phyloP scores from a whole-genome alignment of 805 yeast species.

The Vanderwaltozyma tropicalis region DNA sequence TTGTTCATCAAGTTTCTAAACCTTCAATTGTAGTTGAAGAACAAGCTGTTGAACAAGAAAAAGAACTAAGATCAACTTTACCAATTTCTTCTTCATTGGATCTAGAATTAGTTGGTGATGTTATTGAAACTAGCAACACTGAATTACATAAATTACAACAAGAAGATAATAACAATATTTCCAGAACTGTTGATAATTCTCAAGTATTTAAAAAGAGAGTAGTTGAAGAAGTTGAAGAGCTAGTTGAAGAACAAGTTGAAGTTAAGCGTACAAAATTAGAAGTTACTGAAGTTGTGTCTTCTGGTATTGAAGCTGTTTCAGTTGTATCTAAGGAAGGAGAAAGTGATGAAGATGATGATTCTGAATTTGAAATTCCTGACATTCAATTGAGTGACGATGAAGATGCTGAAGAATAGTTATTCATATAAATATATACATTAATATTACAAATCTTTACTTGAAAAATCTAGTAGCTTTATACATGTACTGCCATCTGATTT shows the following conservation, averaged over 20 bases:
- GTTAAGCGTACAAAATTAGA: constrained; percentile 4
- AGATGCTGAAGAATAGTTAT: constrained; percentile 5
- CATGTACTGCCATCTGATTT: constrained; percentile 3
- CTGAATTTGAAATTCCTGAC: constrained; percentile 27
- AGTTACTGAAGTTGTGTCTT: constrained; percentile 4
- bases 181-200: constrained; percentile 1
- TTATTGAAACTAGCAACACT: background rate
- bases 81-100: background rate
- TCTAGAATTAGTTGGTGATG: background rate
- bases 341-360: constrained; percentile 13
- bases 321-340: constrained; percentile 3
- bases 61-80: constrained; percentile 6
- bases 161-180: constrained; percentile 7
- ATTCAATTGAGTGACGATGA: constrained; percentile 13
- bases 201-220: constrained; percentile 9
- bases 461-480: constrained; percentile 16
- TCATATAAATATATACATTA: background rate
- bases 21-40: constrained; percentile 5
- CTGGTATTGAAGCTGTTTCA: background rate
- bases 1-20: constrained; percentile 17
- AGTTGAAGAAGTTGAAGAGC: constrained; percentile 5
- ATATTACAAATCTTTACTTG: background rate
- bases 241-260: constrained; percentile 3
- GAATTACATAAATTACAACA: background rate
- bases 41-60: background rate